phyloP scores from a whole-genome alignment of 208 protist genomes.

The Crithidia sp. region DNA sequence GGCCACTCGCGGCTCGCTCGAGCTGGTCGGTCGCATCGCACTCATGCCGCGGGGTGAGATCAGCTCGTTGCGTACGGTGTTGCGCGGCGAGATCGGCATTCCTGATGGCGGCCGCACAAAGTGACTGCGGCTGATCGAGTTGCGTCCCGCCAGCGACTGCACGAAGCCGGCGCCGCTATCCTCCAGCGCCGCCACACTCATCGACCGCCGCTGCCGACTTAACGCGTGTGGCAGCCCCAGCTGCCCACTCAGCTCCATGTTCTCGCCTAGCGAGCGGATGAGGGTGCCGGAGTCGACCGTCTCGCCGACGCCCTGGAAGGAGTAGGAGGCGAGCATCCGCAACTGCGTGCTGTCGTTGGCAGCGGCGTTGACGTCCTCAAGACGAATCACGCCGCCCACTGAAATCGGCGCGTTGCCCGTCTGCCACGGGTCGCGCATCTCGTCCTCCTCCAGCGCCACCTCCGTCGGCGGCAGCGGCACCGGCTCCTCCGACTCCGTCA shows the following conservation, averaged over 20 bases:
- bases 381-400: conserved; percentile 20
- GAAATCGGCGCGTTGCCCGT: conserved; percentile 17
- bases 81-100: conserved; percentile 37
- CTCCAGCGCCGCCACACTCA: conserved; percentile 22
- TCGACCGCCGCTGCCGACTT: conserved; percentile 24
- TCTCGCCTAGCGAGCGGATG: conserved; percentile 9
- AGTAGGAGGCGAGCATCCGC: conserved; percentile 11
- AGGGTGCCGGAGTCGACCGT: conserved; percentile 1
- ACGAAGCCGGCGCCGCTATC: conserved; percentile 34
- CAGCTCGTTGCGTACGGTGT: conserved; percentile 26
- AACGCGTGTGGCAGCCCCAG: neutral
- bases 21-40: conserved; percentile 29
- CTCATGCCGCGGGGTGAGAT: conserved; percentile 29
- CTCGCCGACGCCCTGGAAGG: conserved; percentile 2
- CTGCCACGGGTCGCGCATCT: conserved; percentile 22
- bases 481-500: conserved; percentile 53
- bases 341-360: neutral
- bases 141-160: conserved; percentile 23
- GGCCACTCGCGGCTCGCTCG: conserved; percentile 40
- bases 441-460: conserved; percentile 18
- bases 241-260: conserved; percentile 19
- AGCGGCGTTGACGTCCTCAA: conserved; percentile 26
- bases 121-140: conserved; percentile 53
- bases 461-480: conserved; percentile 4
- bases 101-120: conserved; percentile 46